Evolutionary conservation across 345 rosid species (phyloP).

Genomic region (Camelina sativa): DNA sequence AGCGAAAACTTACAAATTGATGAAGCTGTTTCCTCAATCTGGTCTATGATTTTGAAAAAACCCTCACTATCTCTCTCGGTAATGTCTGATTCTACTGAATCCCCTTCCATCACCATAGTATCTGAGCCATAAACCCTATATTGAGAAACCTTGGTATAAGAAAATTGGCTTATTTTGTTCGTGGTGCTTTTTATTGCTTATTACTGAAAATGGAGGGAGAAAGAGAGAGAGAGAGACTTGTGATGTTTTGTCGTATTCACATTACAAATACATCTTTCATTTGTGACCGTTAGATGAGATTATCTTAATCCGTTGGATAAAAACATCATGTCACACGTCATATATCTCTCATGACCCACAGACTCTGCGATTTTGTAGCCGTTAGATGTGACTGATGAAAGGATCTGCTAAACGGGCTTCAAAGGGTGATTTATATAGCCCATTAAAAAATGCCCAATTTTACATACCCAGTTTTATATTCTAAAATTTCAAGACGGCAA

Average conservation of each 20-base stretch:
- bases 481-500: background rate
- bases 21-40: conserved; percentile 19
- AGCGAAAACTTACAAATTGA: background rate
- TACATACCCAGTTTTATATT: background rate
- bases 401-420: conserved; percentile 1
- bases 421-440: background rate
- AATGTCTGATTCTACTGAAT: conserved; percentile 2
- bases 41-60: background rate
- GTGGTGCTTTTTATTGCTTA: background rate
- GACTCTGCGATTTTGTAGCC: no score
- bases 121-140: background rate
- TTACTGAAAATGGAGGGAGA: conserved; percentile 34
- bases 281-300: conserved; percentile 8
- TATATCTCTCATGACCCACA: background rate
- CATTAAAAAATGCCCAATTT: background rate
- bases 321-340: background rate
- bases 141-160: no score
- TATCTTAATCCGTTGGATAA: conserved; percentile 13
- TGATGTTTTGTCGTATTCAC: background rate
- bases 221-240: background rate
- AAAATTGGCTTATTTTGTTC: background rate
- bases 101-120: background rate
- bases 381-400: background rate
- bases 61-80: background rate
- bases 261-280: background rate